Conservation (phyloP, 345 rosid genomes). For the Acer yangbiense region DNA sequence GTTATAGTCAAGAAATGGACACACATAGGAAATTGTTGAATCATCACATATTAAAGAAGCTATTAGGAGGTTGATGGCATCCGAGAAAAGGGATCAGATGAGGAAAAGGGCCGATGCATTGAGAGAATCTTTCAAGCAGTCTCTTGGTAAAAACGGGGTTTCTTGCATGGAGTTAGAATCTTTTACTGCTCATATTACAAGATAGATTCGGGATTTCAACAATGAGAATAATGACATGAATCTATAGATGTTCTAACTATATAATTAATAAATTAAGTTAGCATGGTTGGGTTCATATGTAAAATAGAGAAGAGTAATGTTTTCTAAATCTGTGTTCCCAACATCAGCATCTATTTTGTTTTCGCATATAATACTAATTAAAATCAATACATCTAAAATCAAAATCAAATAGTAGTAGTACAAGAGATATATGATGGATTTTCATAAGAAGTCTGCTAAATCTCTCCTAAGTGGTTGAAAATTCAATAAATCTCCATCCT, state of each 20-base stretch:
- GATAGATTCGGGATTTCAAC: background rate
- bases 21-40: background rate
- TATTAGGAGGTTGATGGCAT: conserved; percentile 3
- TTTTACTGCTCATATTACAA: conserved; percentile 9
- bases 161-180: background rate
- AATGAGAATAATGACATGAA: too few species aligned
- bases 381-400: background rate
- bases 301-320: background rate
- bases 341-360: background rate
- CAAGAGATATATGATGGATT: background rate
- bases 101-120: background rate
- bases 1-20: background rate
- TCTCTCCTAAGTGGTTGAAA: background rate
- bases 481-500: background rate
- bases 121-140: background rate
- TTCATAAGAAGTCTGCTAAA: background rate
- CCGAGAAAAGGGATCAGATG: background rate
- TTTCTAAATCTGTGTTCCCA: background rate
- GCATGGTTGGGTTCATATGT: background rate
- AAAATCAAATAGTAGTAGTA: background rate
- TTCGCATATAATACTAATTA: background rate
- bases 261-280: background rate
- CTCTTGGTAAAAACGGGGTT: conserved; percentile 2
- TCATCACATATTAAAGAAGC: background rate
- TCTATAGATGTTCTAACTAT: background rate